phyloP scores from a whole-genome alignment of 1,284 basidiomycete species.

The Trametes versicolor region DNA sequence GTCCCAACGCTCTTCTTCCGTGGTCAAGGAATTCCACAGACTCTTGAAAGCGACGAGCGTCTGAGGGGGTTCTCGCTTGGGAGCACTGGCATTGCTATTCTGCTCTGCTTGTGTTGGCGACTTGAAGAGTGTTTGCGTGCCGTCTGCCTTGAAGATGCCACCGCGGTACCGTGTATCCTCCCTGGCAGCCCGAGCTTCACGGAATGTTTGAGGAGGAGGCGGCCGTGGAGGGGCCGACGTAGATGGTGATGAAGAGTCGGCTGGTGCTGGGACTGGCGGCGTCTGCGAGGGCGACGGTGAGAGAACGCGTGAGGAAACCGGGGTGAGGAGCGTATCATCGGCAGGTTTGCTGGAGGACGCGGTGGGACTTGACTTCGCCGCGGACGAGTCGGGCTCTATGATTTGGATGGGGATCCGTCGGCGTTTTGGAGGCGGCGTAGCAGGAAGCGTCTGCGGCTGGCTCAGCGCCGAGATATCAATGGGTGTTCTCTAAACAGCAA shows the following conservation, averaged over 20 bases:
- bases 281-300: constrained; percentile 17
- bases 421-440: constrained; percentile 45
- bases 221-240: constrained; percentile 5
- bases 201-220: constrained; percentile 50
- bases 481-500: constrained; percentile 26
- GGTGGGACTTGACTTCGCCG: constrained; percentile 23
- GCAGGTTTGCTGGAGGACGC: constrained; percentile 19
- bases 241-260: constrained; percentile 15
- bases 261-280: constrained; percentile 33
- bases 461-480: constrained; percentile 31
- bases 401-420: constrained; percentile 78
- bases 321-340: constrained; percentile 36
- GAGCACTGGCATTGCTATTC: constrained; percentile 3
- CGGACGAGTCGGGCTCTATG: constrained; percentile 53
- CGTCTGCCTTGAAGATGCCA: constrained; percentile 43
- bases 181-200: constrained; percentile 63
- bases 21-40: constrained; percentile 56
- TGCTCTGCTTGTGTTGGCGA: not conserved
- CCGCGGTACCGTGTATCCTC: constrained; percentile 46
- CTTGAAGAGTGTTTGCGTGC: constrained; percentile 38
- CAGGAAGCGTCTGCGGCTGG: constrained; percentile 27
- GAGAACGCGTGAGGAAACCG: constrained; percentile 45
- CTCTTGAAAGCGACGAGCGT: constrained; percentile 69
- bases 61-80: constrained; percentile 45
- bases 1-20: constrained; percentile 57